These are phyloP conservation scores for Powellomyces hirtus DNA, from an alignment of 192 early-diverging fungal species.

Conservation along the genomic window DNA sequence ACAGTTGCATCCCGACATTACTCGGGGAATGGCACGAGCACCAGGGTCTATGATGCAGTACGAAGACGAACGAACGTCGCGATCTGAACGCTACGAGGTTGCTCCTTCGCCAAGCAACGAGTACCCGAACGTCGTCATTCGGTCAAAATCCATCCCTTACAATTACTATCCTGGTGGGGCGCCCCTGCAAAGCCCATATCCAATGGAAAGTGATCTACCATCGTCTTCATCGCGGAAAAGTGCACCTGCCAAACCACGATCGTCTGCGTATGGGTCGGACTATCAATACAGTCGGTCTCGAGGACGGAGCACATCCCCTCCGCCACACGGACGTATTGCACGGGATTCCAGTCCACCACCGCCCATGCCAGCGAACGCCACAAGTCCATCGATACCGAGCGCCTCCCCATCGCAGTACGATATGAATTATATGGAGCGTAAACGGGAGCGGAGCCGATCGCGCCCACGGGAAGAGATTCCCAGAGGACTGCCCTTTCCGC, in stretches of 20 bases:
- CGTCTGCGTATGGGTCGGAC: not conserved
- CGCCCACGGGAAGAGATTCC: constrained; percentile 5
- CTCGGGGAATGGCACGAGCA: constrained; percentile 1
- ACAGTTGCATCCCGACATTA: constrained; percentile 27
- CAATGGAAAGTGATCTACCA: not conserved
- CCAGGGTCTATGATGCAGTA: not conserved
- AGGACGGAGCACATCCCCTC: constrained; percentile 20
- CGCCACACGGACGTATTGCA: not conserved
- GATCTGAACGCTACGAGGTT: not conserved
- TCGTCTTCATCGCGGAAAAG: not conserved
- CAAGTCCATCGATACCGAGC: not conserved
- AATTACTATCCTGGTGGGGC: constrained; percentile 23
- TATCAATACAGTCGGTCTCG: not conserved
- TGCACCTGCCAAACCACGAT: constrained; percentile 24
- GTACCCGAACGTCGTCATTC: constrained; percentile 1
- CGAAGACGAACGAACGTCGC: constrained; percentile 4
- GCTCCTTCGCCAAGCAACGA: not conserved
- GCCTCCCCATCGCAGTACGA: not conserved
- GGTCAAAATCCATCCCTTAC: constrained; percentile 34
- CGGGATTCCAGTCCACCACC: constrained; percentile 19
- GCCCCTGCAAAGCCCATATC: not conserved
- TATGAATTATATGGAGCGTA: not conserved
- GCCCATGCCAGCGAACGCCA: constrained; percentile 4
- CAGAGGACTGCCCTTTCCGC: not conserved
- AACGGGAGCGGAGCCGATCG: constrained; percentile 15